A percentile compares a stretch with the other conserved stretches of the same genome.
These are phyloP conservation scores for Megacollybia marginata DNA, from an alignment of 768 basidiomycete species.

Conservation along the genomic window DNA sequence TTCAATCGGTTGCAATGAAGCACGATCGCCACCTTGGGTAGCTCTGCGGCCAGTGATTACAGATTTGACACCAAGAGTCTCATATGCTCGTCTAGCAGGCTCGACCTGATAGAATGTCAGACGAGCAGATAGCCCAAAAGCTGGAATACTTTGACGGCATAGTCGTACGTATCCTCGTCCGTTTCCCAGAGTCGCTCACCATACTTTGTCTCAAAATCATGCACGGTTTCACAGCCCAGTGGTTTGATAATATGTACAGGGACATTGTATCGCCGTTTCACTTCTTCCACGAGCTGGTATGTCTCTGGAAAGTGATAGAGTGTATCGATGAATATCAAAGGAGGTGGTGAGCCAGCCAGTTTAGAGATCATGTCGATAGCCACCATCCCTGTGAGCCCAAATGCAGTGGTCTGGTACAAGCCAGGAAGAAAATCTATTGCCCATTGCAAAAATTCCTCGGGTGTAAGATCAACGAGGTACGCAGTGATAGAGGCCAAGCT, in stretches of 20 bases:
- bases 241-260: constrained; percentile 77
- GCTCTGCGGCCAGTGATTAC: constrained; percentile 94
- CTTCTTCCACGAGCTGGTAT: constrained; percentile 80
- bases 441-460: constrained; percentile 85
- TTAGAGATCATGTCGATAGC: constrained; percentile 93
- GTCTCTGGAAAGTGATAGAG: constrained; percentile 95
- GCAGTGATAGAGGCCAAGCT: constrained; percentile 66
- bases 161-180: constrained; percentile 87
- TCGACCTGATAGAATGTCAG: constrained; percentile 57
- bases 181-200: constrained; percentile 82
- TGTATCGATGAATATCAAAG: constrained; percentile 94
- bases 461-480: constrained; percentile 61
- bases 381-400: constrained; percentile 91
- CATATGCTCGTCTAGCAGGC: constrained; percentile 84
- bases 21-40: constrained; percentile 89
- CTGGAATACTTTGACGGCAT: constrained; percentile 68
- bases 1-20: constrained; percentile 77
- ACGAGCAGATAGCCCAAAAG: background rate
- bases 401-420: constrained; percentile 91
- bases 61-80: constrained; percentile 66
- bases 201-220: constrained; percentile 74
- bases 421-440: constrained; percentile 71
- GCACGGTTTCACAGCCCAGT: constrained; percentile 52
- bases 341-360: constrained; percentile 58
- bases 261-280: constrained; percentile 66